Conservation (phyloP, 176 grass and related monocot species). For the Paspalum vaginatum region DNA sequence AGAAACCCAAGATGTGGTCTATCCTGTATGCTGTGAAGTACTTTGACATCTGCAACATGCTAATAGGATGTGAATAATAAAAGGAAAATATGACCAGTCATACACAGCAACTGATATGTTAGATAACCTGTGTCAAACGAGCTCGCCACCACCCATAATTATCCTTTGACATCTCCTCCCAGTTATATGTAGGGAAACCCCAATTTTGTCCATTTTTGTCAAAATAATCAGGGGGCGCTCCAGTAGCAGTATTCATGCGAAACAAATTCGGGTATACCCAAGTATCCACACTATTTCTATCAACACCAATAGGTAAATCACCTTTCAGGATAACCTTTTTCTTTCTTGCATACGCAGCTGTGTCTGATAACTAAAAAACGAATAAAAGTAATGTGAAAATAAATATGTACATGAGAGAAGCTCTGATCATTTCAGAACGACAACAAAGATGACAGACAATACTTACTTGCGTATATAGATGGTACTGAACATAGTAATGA, state of each 20-base stretch:
- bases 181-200: constrained; percentile 99
- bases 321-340: constrained; percentile 98
- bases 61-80: constrained; percentile 41
- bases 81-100: constrained; percentile 36
- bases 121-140: constrained; percentile 89
- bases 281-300: constrained; percentile 99
- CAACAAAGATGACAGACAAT: constrained; percentile 11
- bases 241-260: constrained; percentile 98
- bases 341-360: constrained; percentile 86
- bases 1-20: constrained; percentile 98
- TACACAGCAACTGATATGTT: constrained; percentile 12
- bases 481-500: constrained; percentile 97
- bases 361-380: constrained; percentile 73
- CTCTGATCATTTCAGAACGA: constrained; percentile 18
- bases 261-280: constrained; percentile 97
- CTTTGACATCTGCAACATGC: constrained; percentile 76
- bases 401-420: not conserved
- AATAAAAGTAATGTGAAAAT: constrained; percentile 32
- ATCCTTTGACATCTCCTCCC: constrained; percentile 99
- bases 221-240: constrained; percentile 98
- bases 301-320: constrained; percentile 99
- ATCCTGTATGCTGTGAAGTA: constrained; percentile 99
- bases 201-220: constrained; percentile 99
- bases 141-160: constrained; percentile 98
- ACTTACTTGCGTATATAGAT: constrained; percentile 98